Conservation (phyloP, 208 protist species). For the Acanthamoeba triangularis region DNA sequence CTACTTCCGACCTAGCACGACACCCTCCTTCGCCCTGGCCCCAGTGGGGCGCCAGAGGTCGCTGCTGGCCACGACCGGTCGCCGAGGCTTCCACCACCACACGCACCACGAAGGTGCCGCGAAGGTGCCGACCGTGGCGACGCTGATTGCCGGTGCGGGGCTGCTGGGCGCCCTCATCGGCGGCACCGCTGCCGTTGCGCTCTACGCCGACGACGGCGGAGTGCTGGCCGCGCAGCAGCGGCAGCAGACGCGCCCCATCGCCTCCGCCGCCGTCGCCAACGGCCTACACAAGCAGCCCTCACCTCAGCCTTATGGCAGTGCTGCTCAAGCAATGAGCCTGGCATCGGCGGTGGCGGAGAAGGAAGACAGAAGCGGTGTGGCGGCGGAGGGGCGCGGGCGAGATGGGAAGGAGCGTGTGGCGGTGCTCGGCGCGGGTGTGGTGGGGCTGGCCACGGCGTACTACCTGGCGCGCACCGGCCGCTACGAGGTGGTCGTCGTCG, state of each 20-base stretch:
- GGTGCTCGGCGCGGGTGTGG: constrained; percentile 61
- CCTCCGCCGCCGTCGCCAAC: not conserved
- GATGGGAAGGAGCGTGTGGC: constrained; percentile 37
- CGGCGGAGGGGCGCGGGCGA: no score
- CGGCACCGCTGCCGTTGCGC: not conserved
- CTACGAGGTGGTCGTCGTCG: constrained; percentile 66
- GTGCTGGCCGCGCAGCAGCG: not conserved
- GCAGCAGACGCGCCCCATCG: not conserved
- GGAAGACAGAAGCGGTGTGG: not conserved
- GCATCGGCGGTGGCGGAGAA: not conserved
- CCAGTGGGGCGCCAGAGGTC: no score
- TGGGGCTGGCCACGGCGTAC: constrained; percentile 59
- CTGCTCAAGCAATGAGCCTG: no score
- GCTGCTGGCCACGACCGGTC: no score
- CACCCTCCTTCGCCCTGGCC: no score
- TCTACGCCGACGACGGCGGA: not conserved
- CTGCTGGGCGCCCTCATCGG: constrained; percentile 1
- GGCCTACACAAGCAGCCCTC: no score
- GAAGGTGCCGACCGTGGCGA: not conserved
- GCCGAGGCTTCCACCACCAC: no score
- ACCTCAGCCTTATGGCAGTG: no score
- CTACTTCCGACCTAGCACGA: no score
- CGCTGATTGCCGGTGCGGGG: not conserved
- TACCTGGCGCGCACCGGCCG: constrained; percentile 45
- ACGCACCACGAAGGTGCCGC: no score